Evolutionary conservation across 305 asterid genomes (phyloP).

Genomic region (Solanum hybrid): DNA sequence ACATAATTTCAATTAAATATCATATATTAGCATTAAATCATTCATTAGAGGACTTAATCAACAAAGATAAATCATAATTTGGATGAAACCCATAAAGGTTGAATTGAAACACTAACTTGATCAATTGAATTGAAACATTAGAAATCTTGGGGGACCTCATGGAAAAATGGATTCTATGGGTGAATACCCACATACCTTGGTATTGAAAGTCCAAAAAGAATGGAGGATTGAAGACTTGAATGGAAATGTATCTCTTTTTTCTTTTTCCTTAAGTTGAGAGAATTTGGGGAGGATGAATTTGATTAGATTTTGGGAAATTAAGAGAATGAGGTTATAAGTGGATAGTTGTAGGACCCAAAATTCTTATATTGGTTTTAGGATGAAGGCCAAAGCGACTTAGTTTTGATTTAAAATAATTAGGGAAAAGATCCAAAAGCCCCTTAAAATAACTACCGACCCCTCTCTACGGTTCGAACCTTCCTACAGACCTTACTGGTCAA

Average conservation of each 20-base stretch:
- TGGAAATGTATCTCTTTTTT: too few relatives aligned
- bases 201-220: not conserved
- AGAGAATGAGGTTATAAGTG: not conserved
- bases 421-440: too few relatives aligned
- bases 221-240: not conserved
- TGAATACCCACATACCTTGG: not conserved
- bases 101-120: not conserved
- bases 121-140: too few relatives aligned
- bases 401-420: too few relatives aligned
- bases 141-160: not conserved
- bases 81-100: not conserved
- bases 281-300: not conserved
- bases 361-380: not conserved
- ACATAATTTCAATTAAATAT: not conserved
- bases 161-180: not conserved
- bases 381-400: not conserved
- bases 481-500: not conserved
- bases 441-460: not conserved
- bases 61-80: too few relatives aligned
- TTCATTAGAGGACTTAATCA: too few relatives aligned
- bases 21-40: not conserved
- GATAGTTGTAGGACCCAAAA: not conserved
- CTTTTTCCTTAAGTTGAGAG: not conserved
- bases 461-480: not conserved
- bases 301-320: not conserved